Percentiles rank a stretch among this genome's conserved stretches.
phyloP scores from a whole-genome alignment of 2,329 filamentous ascomycete species.

The Diaporthe vaccinii region DNA sequence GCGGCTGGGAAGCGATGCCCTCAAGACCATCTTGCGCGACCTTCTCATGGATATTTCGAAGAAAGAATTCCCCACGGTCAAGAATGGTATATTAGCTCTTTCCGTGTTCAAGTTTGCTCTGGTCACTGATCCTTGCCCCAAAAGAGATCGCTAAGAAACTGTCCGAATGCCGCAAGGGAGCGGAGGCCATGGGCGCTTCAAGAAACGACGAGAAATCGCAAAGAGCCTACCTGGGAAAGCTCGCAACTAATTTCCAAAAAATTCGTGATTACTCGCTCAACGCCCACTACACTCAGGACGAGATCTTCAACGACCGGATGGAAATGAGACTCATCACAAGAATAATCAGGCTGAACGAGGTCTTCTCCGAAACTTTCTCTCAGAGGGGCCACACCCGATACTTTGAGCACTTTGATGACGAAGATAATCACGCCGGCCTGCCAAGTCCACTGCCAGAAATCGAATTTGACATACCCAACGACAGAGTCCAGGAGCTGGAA shows the following conservation, averaged over 20 bases:
- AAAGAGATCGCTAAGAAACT: constrained; percentile 45
- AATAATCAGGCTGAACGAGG: constrained; percentile 54
- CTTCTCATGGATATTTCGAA: constrained; percentile 58
- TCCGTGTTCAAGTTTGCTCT: background rate
- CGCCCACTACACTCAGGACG: constrained; percentile 51
- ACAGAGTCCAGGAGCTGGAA: constrained; percentile 43
- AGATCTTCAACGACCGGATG: constrained; percentile 47
- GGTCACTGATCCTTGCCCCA: background rate
- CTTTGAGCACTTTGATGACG: constrained; percentile 40
- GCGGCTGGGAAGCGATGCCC: constrained; percentile 50
- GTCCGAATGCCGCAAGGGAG: constrained; percentile 32
- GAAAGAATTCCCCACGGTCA: constrained; percentile 53
- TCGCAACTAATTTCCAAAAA: constrained; percentile 50
- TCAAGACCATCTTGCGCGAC: constrained; percentile 52
- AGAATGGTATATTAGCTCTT: constrained; percentile 27
- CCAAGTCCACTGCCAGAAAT: background rate
- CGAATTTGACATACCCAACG: constrained; percentile 26
- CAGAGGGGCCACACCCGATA: constrained; percentile 47
- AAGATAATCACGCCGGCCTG: constrained; percentile 40
- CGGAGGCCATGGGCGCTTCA: constrained; percentile 50
- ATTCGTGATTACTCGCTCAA: constrained; percentile 51
- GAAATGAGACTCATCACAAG: constrained; percentile 54
- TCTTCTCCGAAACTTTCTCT: constrained; percentile 50
- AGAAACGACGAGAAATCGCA: constrained; percentile 50
- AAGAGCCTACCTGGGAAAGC: constrained; percentile 51